phyloP scores from a whole-genome alignment of 495 filamentous ascomycete genomes.

The Letharia lupina region DNA sequence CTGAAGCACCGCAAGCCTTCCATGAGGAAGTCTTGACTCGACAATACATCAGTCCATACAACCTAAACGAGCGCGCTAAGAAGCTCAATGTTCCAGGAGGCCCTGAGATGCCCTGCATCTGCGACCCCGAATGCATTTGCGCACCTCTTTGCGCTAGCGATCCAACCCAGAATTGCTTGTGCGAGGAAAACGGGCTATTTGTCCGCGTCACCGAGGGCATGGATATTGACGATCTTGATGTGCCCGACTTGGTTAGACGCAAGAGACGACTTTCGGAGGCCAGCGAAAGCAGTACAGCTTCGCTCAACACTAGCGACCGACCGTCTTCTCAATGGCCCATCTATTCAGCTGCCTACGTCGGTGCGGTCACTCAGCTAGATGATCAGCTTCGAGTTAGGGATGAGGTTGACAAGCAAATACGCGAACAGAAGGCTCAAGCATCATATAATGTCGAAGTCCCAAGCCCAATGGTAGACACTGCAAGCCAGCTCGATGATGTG shows the following conservation, averaged over 20 bases:
- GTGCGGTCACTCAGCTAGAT: background rate
- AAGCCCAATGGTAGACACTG: background rate
- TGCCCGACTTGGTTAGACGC: constrained; percentile 17
- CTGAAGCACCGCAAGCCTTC: constrained; percentile 8
- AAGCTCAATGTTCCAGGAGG: constrained; percentile 13
- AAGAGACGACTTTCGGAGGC: constrained; percentile 6
- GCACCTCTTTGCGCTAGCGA: constrained; percentile 22
- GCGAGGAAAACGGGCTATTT: constrained; percentile 21
- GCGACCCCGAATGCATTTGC: constrained; percentile 18
- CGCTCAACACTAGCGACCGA: background rate
- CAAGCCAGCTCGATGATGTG: background rate
- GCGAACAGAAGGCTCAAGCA: background rate
- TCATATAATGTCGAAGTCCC: background rate
- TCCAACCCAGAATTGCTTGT: constrained; percentile 22
- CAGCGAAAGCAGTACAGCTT: constrained; percentile 9
- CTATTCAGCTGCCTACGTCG: too few species aligned
- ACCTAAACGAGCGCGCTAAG: constrained; percentile 19
- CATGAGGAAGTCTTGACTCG: background rate
- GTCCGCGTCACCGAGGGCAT: constrained; percentile 20
- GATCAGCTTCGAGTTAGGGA: background rate
- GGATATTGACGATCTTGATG: constrained; percentile 24
- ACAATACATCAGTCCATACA: constrained; percentile 19
- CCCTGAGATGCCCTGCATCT: constrained; percentile 18
- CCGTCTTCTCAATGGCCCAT: background rate
- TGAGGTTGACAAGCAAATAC: background rate